A percentile compares a stretch with the other conserved stretches of the same genome.
These are phyloP conservation scores for Debaryomyces robertsiae DNA, from an alignment of 1,139 yeast genomes.

Conservation along the genomic window DNA sequence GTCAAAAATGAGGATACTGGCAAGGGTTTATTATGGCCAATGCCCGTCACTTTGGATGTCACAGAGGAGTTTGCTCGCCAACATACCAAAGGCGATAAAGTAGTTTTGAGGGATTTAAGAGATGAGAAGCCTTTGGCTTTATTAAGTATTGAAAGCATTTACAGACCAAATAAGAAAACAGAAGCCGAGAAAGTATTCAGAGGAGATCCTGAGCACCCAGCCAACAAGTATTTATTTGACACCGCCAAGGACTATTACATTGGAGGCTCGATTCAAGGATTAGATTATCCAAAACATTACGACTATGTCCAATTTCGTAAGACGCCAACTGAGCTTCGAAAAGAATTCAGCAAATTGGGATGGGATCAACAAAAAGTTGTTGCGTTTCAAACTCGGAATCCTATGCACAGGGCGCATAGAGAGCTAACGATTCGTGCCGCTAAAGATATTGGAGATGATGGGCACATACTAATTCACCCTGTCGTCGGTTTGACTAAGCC, in stretches of 20 bases:
- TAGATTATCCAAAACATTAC: conserved; percentile 83
- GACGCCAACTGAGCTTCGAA: conserved; percentile 87
- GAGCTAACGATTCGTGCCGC: conserved; percentile 97
- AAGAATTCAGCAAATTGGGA: conserved; percentile 75
- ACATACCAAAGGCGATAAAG: conserved; percentile 58
- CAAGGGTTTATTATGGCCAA: conserved; percentile 83
- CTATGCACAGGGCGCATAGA: conserved; percentile 98
- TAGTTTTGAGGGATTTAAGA: conserved; percentile 80
- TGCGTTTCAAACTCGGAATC: conserved; percentile 97
- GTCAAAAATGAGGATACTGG: conserved; percentile 34
- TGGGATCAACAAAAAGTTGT: conserved; percentile 80
- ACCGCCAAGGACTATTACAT: conserved; percentile 81
- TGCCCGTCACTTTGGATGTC: conserved; percentile 90
- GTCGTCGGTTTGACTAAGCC: conserved; percentile 97
- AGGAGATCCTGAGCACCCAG: conserved; percentile 98
- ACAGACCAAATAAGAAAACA: conserved; percentile 71
- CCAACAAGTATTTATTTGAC: conserved; percentile 70
- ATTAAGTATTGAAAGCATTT: conserved; percentile 75
- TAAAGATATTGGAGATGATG: conserved; percentile 44
- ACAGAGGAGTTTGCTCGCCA: conserved; percentile 51
- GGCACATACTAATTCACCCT: conserved; percentile 87
- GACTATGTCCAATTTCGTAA: conserved; percentile 86
- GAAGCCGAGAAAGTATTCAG: conserved; percentile 90
- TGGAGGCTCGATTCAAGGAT: conserved; percentile 87
- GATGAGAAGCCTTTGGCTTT: conserved; percentile 82